Conservation (phyloP, 2,329 filamentous ascomycete genomes). For the Colletotrichum sp. region DNA sequence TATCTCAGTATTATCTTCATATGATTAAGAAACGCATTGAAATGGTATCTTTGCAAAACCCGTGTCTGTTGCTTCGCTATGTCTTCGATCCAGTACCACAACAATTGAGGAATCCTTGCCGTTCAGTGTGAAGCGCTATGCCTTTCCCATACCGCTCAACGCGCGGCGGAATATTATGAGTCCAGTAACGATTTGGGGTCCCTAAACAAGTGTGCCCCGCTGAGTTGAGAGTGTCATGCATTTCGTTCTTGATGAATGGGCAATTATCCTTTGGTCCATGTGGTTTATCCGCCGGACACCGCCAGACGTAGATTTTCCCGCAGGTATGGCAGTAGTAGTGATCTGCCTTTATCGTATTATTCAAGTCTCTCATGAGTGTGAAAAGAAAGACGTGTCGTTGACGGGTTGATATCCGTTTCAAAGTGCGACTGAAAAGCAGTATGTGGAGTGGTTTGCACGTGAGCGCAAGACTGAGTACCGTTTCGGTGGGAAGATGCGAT, state of each 20-base stretch:
- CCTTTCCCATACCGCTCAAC: not conserved
- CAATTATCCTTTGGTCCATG: not conserved
- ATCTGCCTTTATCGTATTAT: not conserved
- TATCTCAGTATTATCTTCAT: not conserved
- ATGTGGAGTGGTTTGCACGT: slow-evolving; percentile 8
- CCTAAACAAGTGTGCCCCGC: not conserved
- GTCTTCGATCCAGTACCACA: not conserved
- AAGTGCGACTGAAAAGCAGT: not conserved
- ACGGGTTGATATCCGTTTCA: not conserved
- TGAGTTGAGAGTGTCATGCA: not conserved
- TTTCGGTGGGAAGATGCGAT: slow-evolving; percentile 11
- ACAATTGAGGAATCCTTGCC: not conserved
- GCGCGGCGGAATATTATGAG: not conserved
- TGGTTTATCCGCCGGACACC: not conserved
- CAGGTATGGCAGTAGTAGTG: slow-evolving; percentile 12
- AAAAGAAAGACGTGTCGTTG: not conserved
- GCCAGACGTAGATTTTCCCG: not conserved
- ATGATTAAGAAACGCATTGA: not conserved
- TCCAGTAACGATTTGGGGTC: not conserved
- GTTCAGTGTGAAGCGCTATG: not conserved
- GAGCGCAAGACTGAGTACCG: slow-evolving; percentile 7
- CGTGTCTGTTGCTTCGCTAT: not conserved
- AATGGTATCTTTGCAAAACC: not conserved
- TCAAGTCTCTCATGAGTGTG: slow-evolving; percentile 1
- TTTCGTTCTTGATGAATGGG: not conserved